Percentiles rank a stretch among this genome's conserved stretches.
phyloP scores from a whole-genome alignment of 169 alveolate genomes.

The Plasmodium vivax region DNA sequence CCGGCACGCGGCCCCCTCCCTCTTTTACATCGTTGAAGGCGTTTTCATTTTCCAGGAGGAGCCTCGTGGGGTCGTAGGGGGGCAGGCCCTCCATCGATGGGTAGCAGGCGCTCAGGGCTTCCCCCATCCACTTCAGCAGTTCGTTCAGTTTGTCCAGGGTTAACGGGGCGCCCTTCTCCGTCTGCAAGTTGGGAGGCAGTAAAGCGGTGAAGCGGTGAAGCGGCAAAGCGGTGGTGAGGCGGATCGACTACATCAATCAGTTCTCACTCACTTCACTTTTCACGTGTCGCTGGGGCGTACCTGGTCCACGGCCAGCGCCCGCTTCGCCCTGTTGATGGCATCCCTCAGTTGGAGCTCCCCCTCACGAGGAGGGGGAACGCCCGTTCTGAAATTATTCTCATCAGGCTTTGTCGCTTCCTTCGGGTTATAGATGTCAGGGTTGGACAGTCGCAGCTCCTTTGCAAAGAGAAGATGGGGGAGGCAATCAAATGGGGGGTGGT shows the following conservation, averaged over 20 bases:
- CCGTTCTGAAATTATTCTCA: conserved; percentile 93
- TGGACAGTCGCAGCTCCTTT: conserved; percentile 82
- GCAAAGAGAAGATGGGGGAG: not conserved
- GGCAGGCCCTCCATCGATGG: conserved; percentile 96
- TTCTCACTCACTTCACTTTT: not conserved
- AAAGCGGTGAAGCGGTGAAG: not conserved
- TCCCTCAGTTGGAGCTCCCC: conserved; percentile 89
- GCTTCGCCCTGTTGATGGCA: conserved; percentile 89
- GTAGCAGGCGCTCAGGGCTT: conserved; percentile 94
- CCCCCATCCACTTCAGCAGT: conserved; percentile 88
- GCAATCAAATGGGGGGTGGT: not conserved
- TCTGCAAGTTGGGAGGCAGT: conserved; percentile 53
- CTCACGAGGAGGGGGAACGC: conserved; percentile 93
- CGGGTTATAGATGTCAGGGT: conserved; percentile 84
- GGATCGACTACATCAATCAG: not conserved
- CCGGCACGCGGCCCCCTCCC: not conserved
- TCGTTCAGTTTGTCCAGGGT: conserved; percentile 83
- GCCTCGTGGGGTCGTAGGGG: conserved; percentile 93
- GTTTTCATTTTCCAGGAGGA: conserved; percentile 90
- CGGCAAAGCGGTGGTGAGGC: not conserved
- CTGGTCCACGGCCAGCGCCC: conserved; percentile 83
- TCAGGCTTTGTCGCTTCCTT: conserved; percentile 93
- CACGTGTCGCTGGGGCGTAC: conserved; percentile 66
- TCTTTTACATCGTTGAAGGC: conserved; percentile 79
- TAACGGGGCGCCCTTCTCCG: conserved; percentile 77